Base-by-base conservation (phyloP, 768 basidiomycete species). In the Psilocybe cyanescens region DNA sequence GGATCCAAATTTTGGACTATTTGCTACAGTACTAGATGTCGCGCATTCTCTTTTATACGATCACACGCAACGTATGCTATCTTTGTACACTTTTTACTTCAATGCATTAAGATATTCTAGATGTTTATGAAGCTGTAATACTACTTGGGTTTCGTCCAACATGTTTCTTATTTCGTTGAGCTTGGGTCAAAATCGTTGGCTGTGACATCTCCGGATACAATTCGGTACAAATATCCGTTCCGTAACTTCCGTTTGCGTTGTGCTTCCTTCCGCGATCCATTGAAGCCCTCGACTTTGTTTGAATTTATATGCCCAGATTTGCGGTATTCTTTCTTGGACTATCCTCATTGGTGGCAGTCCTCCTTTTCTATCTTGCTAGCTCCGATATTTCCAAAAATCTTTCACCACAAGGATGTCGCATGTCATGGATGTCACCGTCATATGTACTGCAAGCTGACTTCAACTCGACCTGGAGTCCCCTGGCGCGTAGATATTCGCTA, bases 371-470 rank as follows among this genome's bases (percentile, higher is more conserved):
- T 67, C 71, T 74, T 35, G 78, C 86, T 19, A 77, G 72, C 45
- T 72, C 73, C 16, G 78, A 84, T 66, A 72, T 81, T n/a, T 73
- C 77, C 28, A 68, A 76, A 44, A 78, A 75, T 37, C 78, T 93
- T 56, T 94, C 93, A 0, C 91, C 92, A 4, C 91, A 94, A 81
- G 93, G 92, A 85, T 98, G 95, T 75, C 86, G 90, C 39, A 98
- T 98, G 95, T 94, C 94, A 55, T 95, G 87, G 82, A 97, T 97
- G 95, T 91, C 86, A 3, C 96, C 96, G 2, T 91, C 91, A 0
- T 99, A 99, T 73, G 73, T 93, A 16, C 81, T 86, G 35, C 88
- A 97, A 65, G 70, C 81, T 7, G 81, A 79, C 39, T 89, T 95
- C 66, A 82, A 94, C 67, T 65, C 76, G 14, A 77, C 83, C 3